Evolutionary conservation across 306 rosid genomes (phyloP), one percentile per base, ranked within the genome.

Genomic region (Abrus pulchellus): DNA sequence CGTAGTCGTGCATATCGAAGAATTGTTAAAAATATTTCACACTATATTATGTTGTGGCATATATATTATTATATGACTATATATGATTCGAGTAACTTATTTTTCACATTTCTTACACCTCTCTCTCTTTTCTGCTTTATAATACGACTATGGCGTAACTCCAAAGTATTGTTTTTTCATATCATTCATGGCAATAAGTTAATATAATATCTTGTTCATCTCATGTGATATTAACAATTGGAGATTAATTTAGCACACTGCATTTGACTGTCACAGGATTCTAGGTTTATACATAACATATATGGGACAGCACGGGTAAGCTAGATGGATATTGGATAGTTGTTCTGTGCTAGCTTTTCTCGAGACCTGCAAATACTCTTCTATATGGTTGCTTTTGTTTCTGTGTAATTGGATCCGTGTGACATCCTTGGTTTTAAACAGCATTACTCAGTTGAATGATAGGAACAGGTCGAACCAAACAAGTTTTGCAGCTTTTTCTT

Each of bases 261-360:
- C 57, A 53, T 65, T 77, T 75, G 45, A 72, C 64, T 72, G 48
- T 50, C 48, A 71, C 48, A 34, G 47, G 50, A 71, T 59, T 12
- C 50, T 6, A 61, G 48, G 72, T 45, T 60, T 60, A 59, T 60
- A 47, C 40, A 11, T 7, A 0, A 43, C 34, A 43, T 11, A 61
- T 20, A 40, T n/a, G 40, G n/a, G 14, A 55, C 30, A 10, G 27
- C 67, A 73, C 41, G 54, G 55, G 54, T 41, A 27, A 53, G 38
- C 61, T 7, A 49, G 60, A 38, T 36, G 5, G 14, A 53, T 34
- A 71, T 41, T 7, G 34, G 13, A 41, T 14, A 14, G 32, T 9
- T 54, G 33, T 53, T 72, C 36, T 71, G 49, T 5, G 20, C 20
- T 20, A 36, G 9, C 3, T 54, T 53, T 71, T 49, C 29, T 48